Base-by-base conservation (phyloP, 2,329 filamentous ascomycete species). In the Sarocladiaceae sp. region DNA sequence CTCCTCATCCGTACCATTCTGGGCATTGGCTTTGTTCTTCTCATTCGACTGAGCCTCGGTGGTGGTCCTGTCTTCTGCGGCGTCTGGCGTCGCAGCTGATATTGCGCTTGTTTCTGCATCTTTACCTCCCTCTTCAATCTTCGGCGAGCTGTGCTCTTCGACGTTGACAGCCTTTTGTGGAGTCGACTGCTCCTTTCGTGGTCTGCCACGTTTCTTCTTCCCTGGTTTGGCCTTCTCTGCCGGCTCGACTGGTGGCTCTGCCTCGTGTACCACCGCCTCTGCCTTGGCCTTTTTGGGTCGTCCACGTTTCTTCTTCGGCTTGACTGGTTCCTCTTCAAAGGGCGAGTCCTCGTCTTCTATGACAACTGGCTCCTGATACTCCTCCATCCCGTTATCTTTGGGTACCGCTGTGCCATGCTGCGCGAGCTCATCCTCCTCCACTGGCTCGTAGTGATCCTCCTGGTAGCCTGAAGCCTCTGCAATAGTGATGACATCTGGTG, bases 241-340 rank as follows among this genome's bases (percentile, higher is more conserved):
- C 19, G 21, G 13, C 27, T 44, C 41, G 11, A n/a, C 29, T 31
- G 27, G 9, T 24, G 16, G 37, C n/a, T 40, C 46, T 11, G 41
- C 35, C 33, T 47, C 47, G 13, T 23, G 33, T 37, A 23, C 26
- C 20, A 18, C 29, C 31, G 32, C 19, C 18, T 42, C 18, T n/a
- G 31, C 24, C 33, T 47, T 42, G n/a, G 23, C 21, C 27, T 33
- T 72, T 46, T 59, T 65, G 13, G 69, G 68, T 16, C 69, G 60
- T 3, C 70, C 70, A 41, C 69, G 59, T 47, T 61, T 67, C 53
- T 61, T 67, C 45, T 60, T 65, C 43, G 50, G 33, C 32, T 48
- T 52, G 19, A 40, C 41, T 21, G 46, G 46, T 19, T 47, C 47
- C 26, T 53, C 33, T 20, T 54, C 49, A 24, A 50, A 44, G 29